These are phyloP conservation scores for Barnettozyma vustinii DNA, from an alignment of 805 yeast species.

Conservation along the genomic window DNA sequence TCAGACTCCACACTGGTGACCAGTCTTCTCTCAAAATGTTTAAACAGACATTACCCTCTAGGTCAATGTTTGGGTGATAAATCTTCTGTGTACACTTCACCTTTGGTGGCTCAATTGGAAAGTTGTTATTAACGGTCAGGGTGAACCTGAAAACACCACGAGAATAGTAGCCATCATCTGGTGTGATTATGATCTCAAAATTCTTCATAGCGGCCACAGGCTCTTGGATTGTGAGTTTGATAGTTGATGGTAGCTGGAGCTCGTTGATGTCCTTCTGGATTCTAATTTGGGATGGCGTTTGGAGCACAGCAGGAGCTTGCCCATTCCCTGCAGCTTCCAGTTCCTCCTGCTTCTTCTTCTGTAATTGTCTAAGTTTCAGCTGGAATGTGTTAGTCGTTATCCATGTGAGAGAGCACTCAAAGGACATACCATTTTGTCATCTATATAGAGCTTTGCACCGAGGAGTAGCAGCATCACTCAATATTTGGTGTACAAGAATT, in stretches of 20 bases:
- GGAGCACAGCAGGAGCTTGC: not conserved
- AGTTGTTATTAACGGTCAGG: slow-evolving; percentile 62
- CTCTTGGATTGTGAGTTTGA: slow-evolving; percentile 44
- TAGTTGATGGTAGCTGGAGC: slow-evolving; percentile 55
- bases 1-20: slow-evolving; percentile 87
- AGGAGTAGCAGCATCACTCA: not conserved
- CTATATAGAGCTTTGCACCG: not conserved
- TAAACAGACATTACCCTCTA: slow-evolving; percentile 85
- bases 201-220: slow-evolving; percentile 43
- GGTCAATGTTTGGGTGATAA: slow-evolving; percentile 91
- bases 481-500: too few species aligned
- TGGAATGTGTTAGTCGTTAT: slow-evolving; percentile 10
- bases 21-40: slow-evolving; percentile 92
- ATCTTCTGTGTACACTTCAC: slow-evolving; percentile 66
- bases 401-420: not conserved
- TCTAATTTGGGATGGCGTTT: slow-evolving; percentile 63
- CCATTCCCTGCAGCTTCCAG: slow-evolving; percentile 13
- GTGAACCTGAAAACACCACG: slow-evolving; percentile 67
- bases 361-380: slow-evolving; percentile 57
- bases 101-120: slow-evolving; percentile 91
- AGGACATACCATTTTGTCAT: not conserved
- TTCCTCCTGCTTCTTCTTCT: slow-evolving; percentile 50
- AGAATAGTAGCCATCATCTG: slow-evolving; percentile 68
- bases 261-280: slow-evolving; percentile 74
- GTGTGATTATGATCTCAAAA: slow-evolving; percentile 51